Evolutionary conservation across 805 yeast species (phyloP), one percentile per base, ranked within the genome.

Genomic region (Candida germanica): DNA sequence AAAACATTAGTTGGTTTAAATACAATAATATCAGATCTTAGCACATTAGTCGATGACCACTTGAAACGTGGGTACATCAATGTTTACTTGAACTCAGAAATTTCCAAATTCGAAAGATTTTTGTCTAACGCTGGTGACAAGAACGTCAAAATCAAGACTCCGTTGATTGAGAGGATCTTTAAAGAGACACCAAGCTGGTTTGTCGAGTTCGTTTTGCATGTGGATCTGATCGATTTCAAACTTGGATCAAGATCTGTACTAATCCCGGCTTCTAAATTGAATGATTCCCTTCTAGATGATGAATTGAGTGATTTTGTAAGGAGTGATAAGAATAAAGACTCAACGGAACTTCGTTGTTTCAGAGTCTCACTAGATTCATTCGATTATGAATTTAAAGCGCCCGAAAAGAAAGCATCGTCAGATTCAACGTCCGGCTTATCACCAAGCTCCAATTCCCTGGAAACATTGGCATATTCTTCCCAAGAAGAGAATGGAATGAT

Each of bases 241-340:
- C 33, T 67, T 9, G 72, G 71, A 0, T 63, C 72, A 2, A 47
- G 70, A 14, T 66, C 71, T 6, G 59, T 66, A 1, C 49, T 67
- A 24, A 57, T 66, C 6, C 65, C 61, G 15, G 31, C 41, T 11
- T 50, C 53, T 5, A 32, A 43, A 17, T 29, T 54, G 10, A 29
- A 48, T 16, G 22, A 38, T 41, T 18, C 43, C 43, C 30, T 37
- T 47, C 12, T 19, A 27, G 31, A 41, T 23, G 29, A n/a, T 8
- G 35, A 19, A 4, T 21, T 28, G 19, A 25, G 44, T 12, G 54
- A 57, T 42, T 30, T 48, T 33, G 15, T 35, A 14, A 22, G 19
- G 10, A 27, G 42, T 33, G 42, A 49, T 15, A 40, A 45, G 9
- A 28, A 42, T 42, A 41, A 50, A 7, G 17, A 11, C 9, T 30